These are phyloP conservation scores for Talaromyces piceae DNA, from an alignment of 2,329 filamentous ascomycete genomes.

Conservation along the genomic window DNA sequence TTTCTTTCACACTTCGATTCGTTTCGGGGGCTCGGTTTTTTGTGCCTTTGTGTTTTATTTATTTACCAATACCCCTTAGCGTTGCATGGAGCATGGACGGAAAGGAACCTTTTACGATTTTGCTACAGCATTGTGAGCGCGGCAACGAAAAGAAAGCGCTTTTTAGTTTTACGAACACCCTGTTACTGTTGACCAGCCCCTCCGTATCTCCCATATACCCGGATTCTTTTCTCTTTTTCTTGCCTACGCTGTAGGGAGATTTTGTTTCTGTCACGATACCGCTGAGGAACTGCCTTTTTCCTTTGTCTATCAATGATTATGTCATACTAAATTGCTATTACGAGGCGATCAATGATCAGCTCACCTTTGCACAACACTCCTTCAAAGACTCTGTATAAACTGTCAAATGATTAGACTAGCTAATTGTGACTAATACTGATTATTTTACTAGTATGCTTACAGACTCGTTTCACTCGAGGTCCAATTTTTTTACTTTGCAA, in stretches of 20 bases:
- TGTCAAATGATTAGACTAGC: background rate
- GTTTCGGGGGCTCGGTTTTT: slow-evolving; percentile 1
- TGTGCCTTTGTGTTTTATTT: background rate
- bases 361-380: background rate
- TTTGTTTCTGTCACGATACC: background rate
- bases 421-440: background rate
- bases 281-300: background rate
- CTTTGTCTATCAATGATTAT: background rate
- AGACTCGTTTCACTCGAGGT: background rate
- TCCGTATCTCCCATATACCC: background rate
- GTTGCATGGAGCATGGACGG: slow-evolving; percentile 10
- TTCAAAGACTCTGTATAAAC: background rate
- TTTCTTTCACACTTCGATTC: background rate
- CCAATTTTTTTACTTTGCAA: too few species aligned
- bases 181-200: background rate
- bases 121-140: slow-evolving; percentile 4
- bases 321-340: background rate
- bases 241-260: background rate
- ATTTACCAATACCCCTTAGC: slow-evolving; percentile 11
- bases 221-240: background rate
- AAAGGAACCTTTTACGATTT: slow-evolving; percentile 5
- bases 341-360: background rate
- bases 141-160: background rate
- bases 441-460: background rate
- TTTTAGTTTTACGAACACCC: background rate